Evolutionary conservation across 2,329 filamentous ascomycete species (phyloP), one percentile per base, ranked within the genome.

Genomic region (Drechslerella coelobrocha): DNA sequence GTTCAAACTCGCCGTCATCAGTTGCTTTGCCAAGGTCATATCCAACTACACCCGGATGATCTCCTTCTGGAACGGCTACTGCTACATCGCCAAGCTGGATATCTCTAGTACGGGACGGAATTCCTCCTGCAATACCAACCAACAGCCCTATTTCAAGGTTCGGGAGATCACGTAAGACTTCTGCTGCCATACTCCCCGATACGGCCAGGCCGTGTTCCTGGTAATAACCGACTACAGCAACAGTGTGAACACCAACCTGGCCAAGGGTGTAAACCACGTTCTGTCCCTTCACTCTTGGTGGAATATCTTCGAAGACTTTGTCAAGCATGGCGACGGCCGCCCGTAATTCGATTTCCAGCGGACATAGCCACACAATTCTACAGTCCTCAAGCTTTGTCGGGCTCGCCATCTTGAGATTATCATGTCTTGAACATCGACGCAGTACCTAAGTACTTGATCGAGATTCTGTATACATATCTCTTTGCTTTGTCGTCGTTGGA

Each of bases 1-100:
- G 54, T 61, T 66, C 54, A 54, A 53, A 50, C 5, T 17, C 29
- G 34, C 34, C 61, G 12, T 53, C 45, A 17, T 72, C 68, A 7
- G 4, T 23, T 14, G 21, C 62, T 41, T 61, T 68, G 10, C 53
- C 68, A 14, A 72, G 52, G 54, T 72, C 68, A 56, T 56, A 72
- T 48, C 61, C 61, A 19, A 72, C 50, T 1, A 72, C 53, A 7
- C 68, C 62, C 8, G 68, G 53, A 5, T 47, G 61, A 27, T 68
- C 29, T 1, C 54, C 61, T 19, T 61, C 61, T 10, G 68, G 68
- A 47, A 68, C 61, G 12, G 68, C 68, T 17, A 72, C 53, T 9
- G 68, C 68, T 14, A 72, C 61, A 59, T 72, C 68, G 29, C 68
- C 68, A 37, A 72, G 45, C 27, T 50, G 68, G 31, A 72, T 72